Percentiles rank a stretch among this genome's conserved stretches.
phyloP scores from a whole-genome alignment of 768 basidiomycete genomes.

The Boletus rex-veris region DNA sequence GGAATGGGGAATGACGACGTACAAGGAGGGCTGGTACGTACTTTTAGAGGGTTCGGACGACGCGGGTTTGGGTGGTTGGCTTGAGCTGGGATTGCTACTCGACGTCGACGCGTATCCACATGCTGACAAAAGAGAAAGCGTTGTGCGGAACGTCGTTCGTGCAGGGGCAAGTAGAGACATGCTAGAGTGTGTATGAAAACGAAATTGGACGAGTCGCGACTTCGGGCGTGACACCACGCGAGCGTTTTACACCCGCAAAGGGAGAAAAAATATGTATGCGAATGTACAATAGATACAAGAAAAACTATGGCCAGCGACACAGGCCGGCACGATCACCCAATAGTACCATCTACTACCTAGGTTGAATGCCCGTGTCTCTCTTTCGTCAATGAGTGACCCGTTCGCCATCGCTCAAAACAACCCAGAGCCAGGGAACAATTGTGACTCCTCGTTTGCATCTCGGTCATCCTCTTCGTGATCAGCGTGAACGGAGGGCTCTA shows the following conservation, averaged over 20 bases:
- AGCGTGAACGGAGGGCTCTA: neutral
- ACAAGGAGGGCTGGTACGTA: constrained; percentile 7
- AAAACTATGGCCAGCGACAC: neutral
- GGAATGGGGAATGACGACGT: neutral
- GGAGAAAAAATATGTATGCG: no score
- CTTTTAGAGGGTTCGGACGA: constrained; percentile 17
- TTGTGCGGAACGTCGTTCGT: constrained; percentile 12
- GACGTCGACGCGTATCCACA: constrained; percentile 17
- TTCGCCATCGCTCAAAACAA: constrained; percentile 30
- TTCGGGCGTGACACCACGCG: no score
- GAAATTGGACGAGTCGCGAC: no score
- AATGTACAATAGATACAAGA: no score
- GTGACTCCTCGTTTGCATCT: constrained; percentile 32
- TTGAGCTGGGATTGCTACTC: neutral
- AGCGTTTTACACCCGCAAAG: no score
- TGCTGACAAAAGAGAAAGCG: constrained; percentile 1
- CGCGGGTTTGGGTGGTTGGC: neutral
- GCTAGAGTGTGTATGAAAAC: neutral
- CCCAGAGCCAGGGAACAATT: constrained; percentile 43
- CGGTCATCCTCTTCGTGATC: constrained; percentile 23
- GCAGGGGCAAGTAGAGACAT: constrained; percentile 20
- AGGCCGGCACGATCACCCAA: constrained; percentile 8
- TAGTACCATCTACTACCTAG: constrained; percentile 12
- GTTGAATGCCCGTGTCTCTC: no score
- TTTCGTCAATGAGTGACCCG: no score